Conservation (phyloP, 306 rosid species). For the Crotalaria pallida region DNA sequence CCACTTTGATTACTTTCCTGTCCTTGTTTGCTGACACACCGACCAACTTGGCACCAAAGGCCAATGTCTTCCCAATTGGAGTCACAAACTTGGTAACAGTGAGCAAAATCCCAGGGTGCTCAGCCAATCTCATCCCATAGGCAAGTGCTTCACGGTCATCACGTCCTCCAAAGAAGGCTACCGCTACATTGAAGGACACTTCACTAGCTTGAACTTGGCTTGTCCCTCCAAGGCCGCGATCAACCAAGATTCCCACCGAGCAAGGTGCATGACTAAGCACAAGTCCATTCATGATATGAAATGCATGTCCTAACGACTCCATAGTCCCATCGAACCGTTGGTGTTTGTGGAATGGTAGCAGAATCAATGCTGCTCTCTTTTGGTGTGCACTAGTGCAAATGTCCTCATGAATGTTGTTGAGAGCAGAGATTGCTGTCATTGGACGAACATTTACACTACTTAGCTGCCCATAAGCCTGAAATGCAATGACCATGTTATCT, state of each 20-base stretch:
- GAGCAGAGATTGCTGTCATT: constrained; percentile 64
- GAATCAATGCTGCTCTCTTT: constrained; percentile 47
- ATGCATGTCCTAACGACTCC: constrained; percentile 48
- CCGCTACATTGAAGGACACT: constrained; percentile 35
- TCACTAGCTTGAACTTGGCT: constrained; percentile 62
- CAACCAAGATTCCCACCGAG: constrained; percentile 59
- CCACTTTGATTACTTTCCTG: constrained; percentile 16
- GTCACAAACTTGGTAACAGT: constrained; percentile 32
- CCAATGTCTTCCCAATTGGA: constrained; percentile 31
- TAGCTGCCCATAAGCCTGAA: constrained; percentile 56
- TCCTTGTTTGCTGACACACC: constrained; percentile 29
- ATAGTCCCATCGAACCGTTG: constrained; percentile 49
- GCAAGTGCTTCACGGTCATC: constrained; percentile 69
- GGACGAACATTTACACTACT: constrained; percentile 54
- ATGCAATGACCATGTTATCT: constrained; percentile 58
- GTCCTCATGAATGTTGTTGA: constrained; percentile 58
- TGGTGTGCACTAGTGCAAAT: constrained; percentile 65
- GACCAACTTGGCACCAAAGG: constrained; percentile 37
- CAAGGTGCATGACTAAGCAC: constrained; percentile 64
- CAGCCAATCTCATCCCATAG: constrained; percentile 61
- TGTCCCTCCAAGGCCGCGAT: constrained; percentile 63
- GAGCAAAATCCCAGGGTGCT: constrained; percentile 56
- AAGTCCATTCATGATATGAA: constrained; percentile 30
- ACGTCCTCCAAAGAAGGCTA: constrained; percentile 53
- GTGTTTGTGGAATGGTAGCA: constrained; percentile 59